Conservation (phyloP, 164 flowering plant species). For the Saururus chinensis region DNA sequence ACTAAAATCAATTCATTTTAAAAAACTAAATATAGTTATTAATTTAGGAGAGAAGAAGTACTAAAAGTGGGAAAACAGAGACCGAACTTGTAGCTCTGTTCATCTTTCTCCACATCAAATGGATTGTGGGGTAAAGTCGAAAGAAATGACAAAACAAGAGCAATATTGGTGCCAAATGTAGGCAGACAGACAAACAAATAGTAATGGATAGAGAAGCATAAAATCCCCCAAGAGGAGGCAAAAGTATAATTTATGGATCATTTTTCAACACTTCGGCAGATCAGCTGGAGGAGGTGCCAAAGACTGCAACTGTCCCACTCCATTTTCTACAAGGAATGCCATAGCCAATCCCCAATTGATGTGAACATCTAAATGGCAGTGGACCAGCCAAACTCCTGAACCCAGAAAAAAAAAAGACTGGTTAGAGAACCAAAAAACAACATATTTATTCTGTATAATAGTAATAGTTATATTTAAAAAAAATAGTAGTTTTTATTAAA, state of each 20-base stretch:
- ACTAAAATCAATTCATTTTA: no score
- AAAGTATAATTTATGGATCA: no score
- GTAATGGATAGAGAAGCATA: not conserved
- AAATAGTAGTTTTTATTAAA: no score
- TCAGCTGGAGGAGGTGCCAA: conserved; percentile 59
- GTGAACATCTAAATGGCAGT: conserved; percentile 79
- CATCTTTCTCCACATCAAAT: not conserved
- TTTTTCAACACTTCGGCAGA: conserved; percentile 16
- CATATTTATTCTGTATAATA: no score
- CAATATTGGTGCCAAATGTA: no score
- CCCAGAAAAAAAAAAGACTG: not conserved
- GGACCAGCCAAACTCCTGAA: conserved; percentile 79
- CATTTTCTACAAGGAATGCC: conserved; percentile 72
- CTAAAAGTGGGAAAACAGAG: no score
- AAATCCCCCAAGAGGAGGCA: not conserved
- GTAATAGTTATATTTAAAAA: no score
- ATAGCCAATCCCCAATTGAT: conserved; percentile 72
- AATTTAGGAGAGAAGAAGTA: no score
- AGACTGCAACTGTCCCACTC: conserved; percentile 36
- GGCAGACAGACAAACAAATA: not conserved
- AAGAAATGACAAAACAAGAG: no score
- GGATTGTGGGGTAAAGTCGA: not conserved
- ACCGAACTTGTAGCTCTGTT: not conserved
- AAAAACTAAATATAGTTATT: no score
- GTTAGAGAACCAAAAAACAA: not conserved